Evolutionary conservation across 768 basidiomycete genomes (phyloP), one percentile per base, ranked within the genome.

Genomic region (Hericium rajendrae): DNA sequence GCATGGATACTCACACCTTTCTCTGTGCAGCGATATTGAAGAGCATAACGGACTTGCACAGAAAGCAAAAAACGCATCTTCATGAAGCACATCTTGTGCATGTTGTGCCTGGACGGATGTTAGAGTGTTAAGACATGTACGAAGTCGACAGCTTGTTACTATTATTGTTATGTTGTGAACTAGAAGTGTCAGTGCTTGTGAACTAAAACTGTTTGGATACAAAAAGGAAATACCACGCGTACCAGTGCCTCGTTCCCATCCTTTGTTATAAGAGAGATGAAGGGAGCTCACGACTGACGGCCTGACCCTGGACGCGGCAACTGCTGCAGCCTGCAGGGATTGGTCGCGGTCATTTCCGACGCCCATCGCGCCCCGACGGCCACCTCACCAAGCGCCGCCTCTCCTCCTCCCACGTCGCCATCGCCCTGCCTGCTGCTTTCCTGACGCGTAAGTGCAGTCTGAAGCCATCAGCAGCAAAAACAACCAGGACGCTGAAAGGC

Each of bases 1-100:
- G 48, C 62, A 32, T 8, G 58, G 61, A 65, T 59, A 53, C 62
- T 59, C 43, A 59, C 24, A 12, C 39, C 13, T 41, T 46, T 9
- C 39, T 28, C 51, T 32, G 49, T 32, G 37, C 66, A 90, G 88
- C 57, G 78, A 88, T 64, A 90, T 91, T 62, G 86, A 87, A 58
- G 83, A 83, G 61, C 88, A 91, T 64, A 86, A 91, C 67, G 74
- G 75, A 26, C 75, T 82, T 18, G 85, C 69, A 48, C 56, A 61
- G 39, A 58, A 58, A 49, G 18, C 24, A 4, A 54, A 13, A 24
- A 28, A 16, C 28, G 28, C 49, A 51, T 24, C 49, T 10, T 12
- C 49, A 28, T 51, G 49, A 20, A 26, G 20, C 11, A 51, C 49
- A 37, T 22, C 16, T 6, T 16, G 8, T 46, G 43, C 43, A 15